Evolutionary conservation across 495 filamentous ascomycete species (phyloP), one percentile per base, ranked within the genome.

Genomic region (Podospora appendiculata): DNA sequence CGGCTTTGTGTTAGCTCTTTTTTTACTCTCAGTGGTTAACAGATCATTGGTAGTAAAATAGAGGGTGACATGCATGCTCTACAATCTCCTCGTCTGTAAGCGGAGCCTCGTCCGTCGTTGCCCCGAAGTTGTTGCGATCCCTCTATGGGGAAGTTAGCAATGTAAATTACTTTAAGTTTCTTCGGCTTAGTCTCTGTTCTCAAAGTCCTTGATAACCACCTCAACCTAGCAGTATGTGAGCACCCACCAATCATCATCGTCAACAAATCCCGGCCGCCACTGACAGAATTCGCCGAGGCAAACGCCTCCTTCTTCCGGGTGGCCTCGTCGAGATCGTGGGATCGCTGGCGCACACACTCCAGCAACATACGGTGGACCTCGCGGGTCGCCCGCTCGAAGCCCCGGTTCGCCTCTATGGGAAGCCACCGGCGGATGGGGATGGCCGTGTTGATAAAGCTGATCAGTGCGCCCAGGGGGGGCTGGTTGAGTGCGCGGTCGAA

Each of bases 401-500:
- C 51, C 0, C 41, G 53, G 41, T 69, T 69, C 1, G 58, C 60
- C 8, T 59, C 51, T 3, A 71, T 33, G 0, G 69, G 66, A 0
- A 66, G 45, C 18, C 63, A 48, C 0, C 35, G 42, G 44, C 50
- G 39, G n/a, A 69, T 55, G 1, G 69, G 66, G 2, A 69, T 14
- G 18, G 61, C 57, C 5, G 48, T 50, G 39, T 69, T 61, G 10
- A 69, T 41, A 25, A 61, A 51, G 19, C 39, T 57, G 19, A 70
- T 60, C 18, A 83, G 42, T 18, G 53, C 51, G 0, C 56, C 60
- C 0, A 63, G 13, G 10, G 49, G 51, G 0, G 52, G 59, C 5
- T 73, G 77, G 14, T 62, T 54, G 45, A 69, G 56, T 8, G 67
- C 45, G 0, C 48, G 47, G 4, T 54, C 38, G 32, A 61, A 68